phyloP scores from a whole-genome alignment of 1,284 basidiomycete species.

The Leucoagaricus sp. region DNA sequence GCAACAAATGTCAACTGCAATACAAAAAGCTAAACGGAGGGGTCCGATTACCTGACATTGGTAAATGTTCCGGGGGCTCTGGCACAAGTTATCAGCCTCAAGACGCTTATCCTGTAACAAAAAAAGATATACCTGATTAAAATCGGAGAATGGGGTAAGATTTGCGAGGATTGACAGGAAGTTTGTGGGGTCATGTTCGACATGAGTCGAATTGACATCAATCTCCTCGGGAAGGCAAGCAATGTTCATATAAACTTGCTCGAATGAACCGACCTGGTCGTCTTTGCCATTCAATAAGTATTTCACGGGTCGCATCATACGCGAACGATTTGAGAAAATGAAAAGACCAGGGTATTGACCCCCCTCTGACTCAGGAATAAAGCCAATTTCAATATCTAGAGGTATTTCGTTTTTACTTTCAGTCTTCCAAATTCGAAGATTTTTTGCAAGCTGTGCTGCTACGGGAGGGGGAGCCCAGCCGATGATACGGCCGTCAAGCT shows the following conservation, averaged over 20 bases:
- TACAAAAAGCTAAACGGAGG: slow-evolving; percentile 14
- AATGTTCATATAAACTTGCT: slow-evolving; percentile 99
- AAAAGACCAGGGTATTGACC: slow-evolving; percentile 98
- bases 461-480: slow-evolving; percentile 89
- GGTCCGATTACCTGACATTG: slow-evolving; percentile 71
- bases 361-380: slow-evolving; percentile 86
- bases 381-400: slow-evolving; percentile 94
- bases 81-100: not conserved
- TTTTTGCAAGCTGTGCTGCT: slow-evolving; percentile 80
- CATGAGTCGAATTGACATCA: slow-evolving; percentile 83
- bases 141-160: slow-evolving; percentile 89
- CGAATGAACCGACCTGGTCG: slow-evolving; percentile 95
- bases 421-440: slow-evolving; percentile 95
- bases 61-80: slow-evolving; percentile 87
- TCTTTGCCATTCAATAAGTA: slow-evolving; percentile 84
- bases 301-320: slow-evolving; percentile 99
- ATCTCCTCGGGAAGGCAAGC: slow-evolving; percentile 92
- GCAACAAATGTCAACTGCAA: not conserved
- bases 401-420: slow-evolving; percentile 84
- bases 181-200: slow-evolving; percentile 94
- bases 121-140: slow-evolving; percentile 77
- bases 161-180: slow-evolving; percentile 90
- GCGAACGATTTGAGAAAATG: slow-evolving; percentile 84
- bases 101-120: not conserved
- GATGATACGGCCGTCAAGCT: slow-evolving; percentile 93